phyloP scores from a whole-genome alignment of 208 protist genomes.

The Angomonas deanei region DNA sequence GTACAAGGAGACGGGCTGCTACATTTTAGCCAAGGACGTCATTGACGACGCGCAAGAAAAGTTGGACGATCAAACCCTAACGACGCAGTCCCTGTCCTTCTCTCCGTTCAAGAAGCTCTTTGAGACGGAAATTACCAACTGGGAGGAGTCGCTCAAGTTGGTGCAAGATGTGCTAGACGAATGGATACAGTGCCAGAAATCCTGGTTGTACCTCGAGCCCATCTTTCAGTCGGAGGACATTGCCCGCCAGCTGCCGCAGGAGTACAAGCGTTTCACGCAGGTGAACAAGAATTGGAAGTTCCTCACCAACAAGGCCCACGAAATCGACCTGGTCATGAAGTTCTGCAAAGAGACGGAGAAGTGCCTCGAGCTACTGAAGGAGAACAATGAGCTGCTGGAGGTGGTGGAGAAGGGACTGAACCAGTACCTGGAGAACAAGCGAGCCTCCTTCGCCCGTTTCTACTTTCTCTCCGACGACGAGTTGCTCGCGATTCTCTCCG shows the following conservation, averaged over 20 bases:
- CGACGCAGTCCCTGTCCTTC: slow-evolving; percentile 94
- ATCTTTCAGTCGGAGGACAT: slow-evolving; percentile 98
- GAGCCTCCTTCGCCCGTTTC: slow-evolving; percentile 91
- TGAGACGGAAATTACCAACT: slow-evolving; percentile 87
- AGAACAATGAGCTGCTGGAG: slow-evolving; percentile 94
- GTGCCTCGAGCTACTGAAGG: slow-evolving; percentile 83
- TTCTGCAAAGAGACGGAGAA: slow-evolving; percentile 82
- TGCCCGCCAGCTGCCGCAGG: slow-evolving; percentile 88
- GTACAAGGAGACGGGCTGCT: slow-evolving; percentile 93
- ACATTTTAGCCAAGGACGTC: slow-evolving; percentile 83
- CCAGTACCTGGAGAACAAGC: slow-evolving; percentile 96
- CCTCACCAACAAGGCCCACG: slow-evolving; percentile 78
- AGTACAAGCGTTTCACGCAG: slow-evolving; percentile 91
- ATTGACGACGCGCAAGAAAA: slow-evolving; percentile 93
- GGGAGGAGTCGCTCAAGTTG: slow-evolving; percentile 88
- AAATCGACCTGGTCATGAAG: slow-evolving; percentile 70
- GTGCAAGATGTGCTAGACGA: slow-evolving; percentile 92
- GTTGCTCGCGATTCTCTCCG: slow-evolving; percentile 92
- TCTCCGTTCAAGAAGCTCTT: slow-evolving; percentile 97
- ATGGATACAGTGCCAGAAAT: slow-evolving; percentile 92
- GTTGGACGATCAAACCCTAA: slow-evolving; percentile 94
- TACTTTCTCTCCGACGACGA: slow-evolving; percentile 93
- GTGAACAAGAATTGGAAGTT: slow-evolving; percentile 95
- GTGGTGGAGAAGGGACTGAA: slow-evolving; percentile 95
- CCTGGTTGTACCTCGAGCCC: slow-evolving; percentile 96